Base-by-base conservation (phyloP, 805 yeast species). In the Ogataea ganodermae region DNA sequence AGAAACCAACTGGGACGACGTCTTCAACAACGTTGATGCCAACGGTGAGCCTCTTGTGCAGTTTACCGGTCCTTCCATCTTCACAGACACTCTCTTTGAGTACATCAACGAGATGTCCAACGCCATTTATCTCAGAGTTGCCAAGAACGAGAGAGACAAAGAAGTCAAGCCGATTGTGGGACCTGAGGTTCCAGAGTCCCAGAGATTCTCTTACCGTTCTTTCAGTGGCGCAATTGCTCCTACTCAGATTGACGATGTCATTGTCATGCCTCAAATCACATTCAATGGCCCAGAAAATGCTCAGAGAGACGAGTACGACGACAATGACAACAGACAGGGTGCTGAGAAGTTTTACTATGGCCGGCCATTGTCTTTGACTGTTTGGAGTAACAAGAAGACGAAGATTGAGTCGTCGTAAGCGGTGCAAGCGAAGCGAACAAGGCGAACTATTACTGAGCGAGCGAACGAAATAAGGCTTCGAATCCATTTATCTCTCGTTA, bases 31-130 rank as follows among this genome's bases (percentile, higher is more conserved):
- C 39, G 56, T 62, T 41, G 70, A 66, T 48, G 62, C 67, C 13
- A 65, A 60, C 42, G 69, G 66, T 18, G 70, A 65, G 46, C 68
- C 69, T 10, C 53, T 62, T 27, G 51, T 65, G 23, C 66, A 60
- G 51, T 66, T 64, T 46, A 66, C 68, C 2, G 66, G 69, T 13
- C 56, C 65, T n/a, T 60, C 67, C n/a, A 65, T 66, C 33, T 62
- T 65, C 47, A 63, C 70, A 5, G 70, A 66, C 52, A 60, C 67
- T 1, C 51, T 65, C 26, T 65, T 66, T 44, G 68, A 63, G 46
- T 66, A 64, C 50, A 45, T 65, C 44, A 65, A 65, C 43, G 49
- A 51, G 12, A 42, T 63, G 41, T 38, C 51, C 6, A 56, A 60
- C 42, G 65, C 67, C 4, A 45, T 63, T 24, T 62, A 52, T 40